Conservation (phyloP, 345 rosid species). For the Noccaea bulbosa region DNA sequence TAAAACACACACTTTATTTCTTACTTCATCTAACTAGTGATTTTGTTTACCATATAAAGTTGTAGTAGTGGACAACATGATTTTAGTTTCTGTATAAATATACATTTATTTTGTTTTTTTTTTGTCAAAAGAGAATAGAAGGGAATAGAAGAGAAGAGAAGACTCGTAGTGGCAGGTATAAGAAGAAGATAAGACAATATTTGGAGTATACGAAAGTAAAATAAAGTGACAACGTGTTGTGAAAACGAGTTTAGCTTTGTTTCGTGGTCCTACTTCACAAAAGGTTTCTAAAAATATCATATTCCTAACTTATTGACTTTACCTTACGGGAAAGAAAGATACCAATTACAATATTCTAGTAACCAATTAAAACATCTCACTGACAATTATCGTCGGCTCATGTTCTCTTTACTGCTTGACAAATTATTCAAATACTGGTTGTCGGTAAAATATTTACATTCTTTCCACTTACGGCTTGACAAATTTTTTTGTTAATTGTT, state of each 20-base stretch:
- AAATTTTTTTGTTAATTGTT: too few relatives aligned
- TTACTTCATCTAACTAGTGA: constrained; percentile 11
- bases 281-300: constrained; percentile 8
- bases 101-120: background rate
- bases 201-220: background rate
- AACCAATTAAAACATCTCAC: background rate
- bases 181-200: background rate
- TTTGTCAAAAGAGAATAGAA: background rate
- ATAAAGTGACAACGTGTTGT: constrained; percentile 14
- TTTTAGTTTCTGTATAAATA: background rate
- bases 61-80: constrained; percentile 18
- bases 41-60: constrained; percentile 20
- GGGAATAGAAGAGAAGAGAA: background rate
- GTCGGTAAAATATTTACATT: too few relatives aligned
- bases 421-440: background rate
- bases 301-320: background rate
- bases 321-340: too few relatives aligned
- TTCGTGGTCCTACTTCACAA: constrained; percentile 23
- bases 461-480: too few relatives aligned
- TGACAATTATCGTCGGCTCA: background rate
- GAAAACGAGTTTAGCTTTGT: constrained; percentile 12
- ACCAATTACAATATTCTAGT: too few relatives aligned
- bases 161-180: constrained; percentile 9
- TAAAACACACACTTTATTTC: background rate
- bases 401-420: background rate